phyloP scores from a whole-genome alignment of 2,329 filamentous ascomycete genomes.

The Lachnellula willkommii region DNA sequence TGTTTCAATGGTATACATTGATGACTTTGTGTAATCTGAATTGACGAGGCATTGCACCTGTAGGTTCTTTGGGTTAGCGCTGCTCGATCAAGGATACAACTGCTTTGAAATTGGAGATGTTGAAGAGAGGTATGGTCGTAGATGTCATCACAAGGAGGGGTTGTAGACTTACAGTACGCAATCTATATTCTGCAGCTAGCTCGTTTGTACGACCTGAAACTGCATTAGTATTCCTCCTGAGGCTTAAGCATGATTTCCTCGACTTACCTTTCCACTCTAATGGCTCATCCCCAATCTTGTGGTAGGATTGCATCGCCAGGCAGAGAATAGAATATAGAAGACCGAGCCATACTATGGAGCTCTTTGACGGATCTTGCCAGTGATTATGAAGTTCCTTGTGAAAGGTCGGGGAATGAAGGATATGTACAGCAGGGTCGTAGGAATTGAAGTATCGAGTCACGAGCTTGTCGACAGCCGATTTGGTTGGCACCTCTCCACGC shows the following conservation, averaged over 20 bases:
- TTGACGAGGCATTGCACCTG: constrained; percentile 65
- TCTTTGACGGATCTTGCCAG: constrained; percentile 69
- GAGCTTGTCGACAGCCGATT: constrained; percentile 76
- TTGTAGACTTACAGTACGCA: constrained; percentile 49
- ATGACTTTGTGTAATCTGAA: constrained; percentile 71
- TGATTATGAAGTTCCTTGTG: constrained; percentile 61
- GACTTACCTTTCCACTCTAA: constrained; percentile 66
- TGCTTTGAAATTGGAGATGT: too few relatives aligned
- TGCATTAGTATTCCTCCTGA: constrained; percentile 4
- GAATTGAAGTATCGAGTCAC: constrained; percentile 90
- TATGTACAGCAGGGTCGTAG: constrained; percentile 62
- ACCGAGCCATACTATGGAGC: constrained; percentile 72
- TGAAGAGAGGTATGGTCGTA: too few relatives aligned
- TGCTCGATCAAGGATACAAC: too few relatives aligned
- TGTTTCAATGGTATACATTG: constrained; percentile 72
- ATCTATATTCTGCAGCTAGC: constrained; percentile 58
- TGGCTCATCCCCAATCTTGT: constrained; percentile 74
- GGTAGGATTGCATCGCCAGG: constrained; percentile 72
- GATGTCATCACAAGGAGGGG: too few relatives aligned
- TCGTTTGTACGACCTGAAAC: constrained; percentile 42
- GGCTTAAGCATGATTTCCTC: background rate
- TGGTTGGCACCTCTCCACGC: constrained; percentile 71
- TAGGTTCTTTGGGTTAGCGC: too few relatives aligned
- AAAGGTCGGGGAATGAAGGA: constrained; percentile 81
- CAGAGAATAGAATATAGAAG: constrained; percentile 72